Evolutionary conservation across 441 rosid species (phyloP).

Genomic region (Hypseocharis bilobata): DNA sequence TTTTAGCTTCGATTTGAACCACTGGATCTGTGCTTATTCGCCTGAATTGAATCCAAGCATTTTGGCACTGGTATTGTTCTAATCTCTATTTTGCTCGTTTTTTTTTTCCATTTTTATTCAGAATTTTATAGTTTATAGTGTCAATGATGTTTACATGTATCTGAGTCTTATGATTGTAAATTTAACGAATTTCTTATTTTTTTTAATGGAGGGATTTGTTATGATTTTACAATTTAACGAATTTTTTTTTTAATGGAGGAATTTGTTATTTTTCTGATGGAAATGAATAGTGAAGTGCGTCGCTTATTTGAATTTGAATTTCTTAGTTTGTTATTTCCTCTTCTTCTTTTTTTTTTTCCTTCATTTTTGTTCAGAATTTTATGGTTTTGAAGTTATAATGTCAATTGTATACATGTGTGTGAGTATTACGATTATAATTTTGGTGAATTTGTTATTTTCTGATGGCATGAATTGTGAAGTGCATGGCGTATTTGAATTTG

Average conservation of each 20-base stretch:
- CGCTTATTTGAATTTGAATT: too few relatives aligned
- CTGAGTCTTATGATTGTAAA: too few relatives aligned
- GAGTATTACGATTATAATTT: too few relatives aligned
- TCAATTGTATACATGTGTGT: background rate
- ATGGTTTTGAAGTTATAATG: background rate
- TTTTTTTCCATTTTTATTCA: background rate
- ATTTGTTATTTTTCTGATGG: too few relatives aligned
- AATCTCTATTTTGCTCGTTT: conserved; percentile 2
- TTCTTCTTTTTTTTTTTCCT: background rate
- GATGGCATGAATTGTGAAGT: background rate
- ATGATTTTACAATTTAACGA: too few relatives aligned
- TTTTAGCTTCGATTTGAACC: background rate
- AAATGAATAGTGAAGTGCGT: too few relatives aligned
- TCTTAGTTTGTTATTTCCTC: too few relatives aligned
- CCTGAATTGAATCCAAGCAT: background rate
- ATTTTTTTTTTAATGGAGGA: too few relatives aligned
- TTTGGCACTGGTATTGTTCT: conserved; percentile 4
- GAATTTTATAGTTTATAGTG: background rate
- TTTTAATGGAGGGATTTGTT: too few relatives aligned
- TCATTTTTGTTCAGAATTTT: background rate
- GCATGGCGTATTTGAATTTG: too few relatives aligned
- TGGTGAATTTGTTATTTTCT: background rate
- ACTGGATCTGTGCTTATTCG: background rate
- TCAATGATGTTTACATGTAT: background rate
- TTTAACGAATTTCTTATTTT: too few relatives aligned